Percentiles rank a stretch among this genome's conserved stretches.
Evolutionary conservation across 495 filamentous ascomycete species (phyloP).

Genomic region (Penicillium roqueforti): DNA sequence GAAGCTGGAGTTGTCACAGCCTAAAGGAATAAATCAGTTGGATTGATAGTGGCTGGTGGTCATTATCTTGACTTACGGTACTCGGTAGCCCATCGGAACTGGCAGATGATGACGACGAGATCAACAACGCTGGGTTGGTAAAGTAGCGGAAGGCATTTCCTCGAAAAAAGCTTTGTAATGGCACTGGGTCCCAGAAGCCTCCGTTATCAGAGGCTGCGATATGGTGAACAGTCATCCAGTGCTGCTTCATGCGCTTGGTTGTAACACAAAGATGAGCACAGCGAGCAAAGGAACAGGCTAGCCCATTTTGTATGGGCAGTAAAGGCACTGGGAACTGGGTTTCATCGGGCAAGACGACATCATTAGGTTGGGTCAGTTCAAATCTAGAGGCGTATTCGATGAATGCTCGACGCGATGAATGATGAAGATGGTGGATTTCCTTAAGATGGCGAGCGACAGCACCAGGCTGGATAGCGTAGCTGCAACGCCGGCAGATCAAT

Average conservation of each 20-base stretch:
- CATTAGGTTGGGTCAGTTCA: constrained; percentile 16
- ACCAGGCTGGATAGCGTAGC: constrained; percentile 34
- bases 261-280: constrained; percentile 30
- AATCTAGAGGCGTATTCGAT: constrained; percentile 22
- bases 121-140: constrained; percentile 9
- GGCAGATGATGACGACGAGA: neutral
- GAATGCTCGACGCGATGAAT: constrained; percentile 19
- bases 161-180: constrained; percentile 28
- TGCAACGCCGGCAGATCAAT: constrained; percentile 28
- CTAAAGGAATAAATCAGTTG: neutral
- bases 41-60: neutral
- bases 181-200: constrained; percentile 13
- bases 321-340: constrained; percentile 28
- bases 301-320: constrained; percentile 27
- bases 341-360: constrained; percentile 16
- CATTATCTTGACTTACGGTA: neutral
- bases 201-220: neutral
- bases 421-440: constrained; percentile 33
- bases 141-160: constrained; percentile 29
- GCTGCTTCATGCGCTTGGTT: constrained; percentile 29
- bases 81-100: neutral
- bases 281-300: constrained; percentile 16
- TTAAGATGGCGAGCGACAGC: constrained; percentile 36
- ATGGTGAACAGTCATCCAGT: constrained; percentile 23
- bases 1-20: neutral